Evolutionary conservation across 169 alveolate species (phyloP), one percentile per base, ranked within the genome.

Genomic region (Eimeria acervulina): DNA sequence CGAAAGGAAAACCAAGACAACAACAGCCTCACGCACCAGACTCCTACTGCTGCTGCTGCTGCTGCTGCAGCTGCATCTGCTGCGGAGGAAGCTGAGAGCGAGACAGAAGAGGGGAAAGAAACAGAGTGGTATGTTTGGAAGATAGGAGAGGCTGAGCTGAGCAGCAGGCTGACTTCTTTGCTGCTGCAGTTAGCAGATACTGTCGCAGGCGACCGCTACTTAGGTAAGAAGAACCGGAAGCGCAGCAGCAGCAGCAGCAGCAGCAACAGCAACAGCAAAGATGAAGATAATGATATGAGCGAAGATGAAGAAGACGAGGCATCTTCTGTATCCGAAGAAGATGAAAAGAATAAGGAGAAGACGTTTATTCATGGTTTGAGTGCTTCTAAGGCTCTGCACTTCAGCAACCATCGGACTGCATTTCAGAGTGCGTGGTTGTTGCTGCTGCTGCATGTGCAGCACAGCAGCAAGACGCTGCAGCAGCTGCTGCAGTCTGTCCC

Each of bases 101-200:
- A 17, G 26, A 10, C 44, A 7, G 87, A 36, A 55, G 66, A 7
- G 12, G 36, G 61, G 13, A 38, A 6, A 51, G 90, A 61, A 4
- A 15, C 6, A 0, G 72, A 47, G 19, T 81, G 90, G 90, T 81
- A 28, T 44, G 42, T 40, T 3, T 81, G 90, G 90, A 12, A 12
- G 31, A 81, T n/a, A 36, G 90, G 90, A 31, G 90, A 81, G 31
- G 42, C 6, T 21, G 90, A 81, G 44, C 26, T 81, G 10, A 81
- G 90, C 72, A 81, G 31, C 17, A 81, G 90, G n/a, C 19, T 81
- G n/a, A 47, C 90, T 33, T 81, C 90, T 26, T 61, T 81, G 72
- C 40, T 81, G 72, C 90, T 81, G 42, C 70, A 42, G n/a, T 7
- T 81, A 6, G 42, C 90, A 0, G 31, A 81, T 26, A 26, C 23